These are phyloP conservation scores for Penicillium sp. DNA, from an alignment of 2,329 filamentous ascomycete genomes.

Conservation along the genomic window DNA sequence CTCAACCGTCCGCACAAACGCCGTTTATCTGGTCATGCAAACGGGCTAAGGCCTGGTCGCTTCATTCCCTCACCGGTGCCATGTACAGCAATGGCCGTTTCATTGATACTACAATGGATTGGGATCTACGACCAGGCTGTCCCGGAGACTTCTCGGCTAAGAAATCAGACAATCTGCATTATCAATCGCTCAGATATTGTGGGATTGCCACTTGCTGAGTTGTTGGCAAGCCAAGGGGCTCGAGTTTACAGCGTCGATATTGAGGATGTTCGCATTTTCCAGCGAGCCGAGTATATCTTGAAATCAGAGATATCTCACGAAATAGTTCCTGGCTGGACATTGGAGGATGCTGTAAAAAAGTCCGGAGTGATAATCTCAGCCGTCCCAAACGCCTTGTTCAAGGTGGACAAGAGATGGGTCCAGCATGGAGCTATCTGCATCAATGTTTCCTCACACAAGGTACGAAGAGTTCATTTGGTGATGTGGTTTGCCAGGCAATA, in stretches of 20 bases:
- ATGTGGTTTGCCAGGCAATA: not conserved
- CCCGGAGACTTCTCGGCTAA: not conserved
- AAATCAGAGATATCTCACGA: not conserved
- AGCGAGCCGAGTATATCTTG: not conserved
- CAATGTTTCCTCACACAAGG: conserved; percentile 1
- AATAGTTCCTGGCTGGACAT: not conserved
- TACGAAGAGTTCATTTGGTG: not conserved
- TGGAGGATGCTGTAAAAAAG: not conserved
- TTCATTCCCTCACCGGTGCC: not conserved
- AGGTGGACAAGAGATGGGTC: not conserved
- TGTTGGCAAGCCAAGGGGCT: not conserved
- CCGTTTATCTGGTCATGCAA: not conserved
- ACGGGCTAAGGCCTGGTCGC: not conserved
- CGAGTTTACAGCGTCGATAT: not conserved
- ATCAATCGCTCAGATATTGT: not conserved
- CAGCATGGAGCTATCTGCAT: not conserved
- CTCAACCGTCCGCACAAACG: not conserved
- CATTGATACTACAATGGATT: not conserved
- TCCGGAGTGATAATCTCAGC: not conserved
- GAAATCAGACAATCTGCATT: not conserved
- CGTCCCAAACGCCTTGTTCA: not conserved
- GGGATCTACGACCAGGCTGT: not conserved
- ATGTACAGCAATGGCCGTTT: not conserved
- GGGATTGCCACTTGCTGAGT: not conserved
- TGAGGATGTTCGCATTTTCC: not conserved